Conservation (phyloP, 495 filamentous ascomycete genomes). For the Friedmanniomyces simplex region DNA sequence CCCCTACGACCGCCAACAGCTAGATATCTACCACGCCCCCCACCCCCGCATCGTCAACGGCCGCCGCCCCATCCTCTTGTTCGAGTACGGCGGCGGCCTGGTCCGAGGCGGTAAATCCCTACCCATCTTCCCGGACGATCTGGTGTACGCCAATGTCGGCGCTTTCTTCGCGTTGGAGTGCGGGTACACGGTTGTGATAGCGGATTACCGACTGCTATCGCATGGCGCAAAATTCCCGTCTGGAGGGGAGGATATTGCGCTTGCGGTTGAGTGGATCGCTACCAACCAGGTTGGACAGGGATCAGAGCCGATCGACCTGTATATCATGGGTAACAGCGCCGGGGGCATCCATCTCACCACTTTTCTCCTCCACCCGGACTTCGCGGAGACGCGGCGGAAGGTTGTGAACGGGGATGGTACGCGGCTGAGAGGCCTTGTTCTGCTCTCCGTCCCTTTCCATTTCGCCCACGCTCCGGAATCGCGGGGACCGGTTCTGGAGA, state of each 20-base stretch:
- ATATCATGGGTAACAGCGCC: slow-evolving; percentile 37
- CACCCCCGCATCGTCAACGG: slow-evolving; percentile 13
- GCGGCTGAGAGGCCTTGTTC: slow-evolving; percentile 27
- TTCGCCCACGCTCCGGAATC: slow-evolving; percentile 20
- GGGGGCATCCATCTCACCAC: slow-evolving; percentile 35
- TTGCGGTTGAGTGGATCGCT: slow-evolving; percentile 33
- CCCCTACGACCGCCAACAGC: slow-evolving; percentile 29
- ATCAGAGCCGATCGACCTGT: slow-evolving; percentile 26
- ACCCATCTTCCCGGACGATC: slow-evolving; percentile 19
- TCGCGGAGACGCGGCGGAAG: slow-evolving; percentile 8
- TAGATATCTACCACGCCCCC: slow-evolving; percentile 34
- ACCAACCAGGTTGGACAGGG: not conserved
- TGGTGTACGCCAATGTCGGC: slow-evolving; percentile 34
- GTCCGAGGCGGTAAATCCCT: slow-evolving; percentile 28
- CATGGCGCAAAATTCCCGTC: slow-evolving; percentile 34
- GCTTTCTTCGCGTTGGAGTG: slow-evolving; percentile 33
- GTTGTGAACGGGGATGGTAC: slow-evolving; percentile 15
- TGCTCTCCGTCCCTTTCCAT: slow-evolving; percentile 35
- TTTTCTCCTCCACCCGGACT: slow-evolving; percentile 26
- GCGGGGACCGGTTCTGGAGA: slow-evolving; percentile 10
- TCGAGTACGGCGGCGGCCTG: slow-evolving; percentile 38
- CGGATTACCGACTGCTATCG: slow-evolving; percentile 34
- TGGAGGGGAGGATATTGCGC: slow-evolving; percentile 32
- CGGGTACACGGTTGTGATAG: slow-evolving; percentile 31
- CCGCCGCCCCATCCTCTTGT: slow-evolving; percentile 31